phyloP scores from a whole-genome alignment of 495 filamentous ascomycete genomes.

The Chaetomium fimeti region DNA sequence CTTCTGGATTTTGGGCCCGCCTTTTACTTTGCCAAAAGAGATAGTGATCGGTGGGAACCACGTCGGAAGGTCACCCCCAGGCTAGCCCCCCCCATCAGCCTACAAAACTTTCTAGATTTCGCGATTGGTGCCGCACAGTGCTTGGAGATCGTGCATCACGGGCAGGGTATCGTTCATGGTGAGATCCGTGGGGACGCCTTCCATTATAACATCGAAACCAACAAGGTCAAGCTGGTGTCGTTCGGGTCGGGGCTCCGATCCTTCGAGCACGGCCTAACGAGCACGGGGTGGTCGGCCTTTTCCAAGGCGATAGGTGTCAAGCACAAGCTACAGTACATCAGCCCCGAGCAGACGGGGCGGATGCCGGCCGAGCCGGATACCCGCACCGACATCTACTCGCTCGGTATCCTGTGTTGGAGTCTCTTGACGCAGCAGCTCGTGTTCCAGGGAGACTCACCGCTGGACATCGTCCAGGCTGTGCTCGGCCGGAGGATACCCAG shows the following conservation, averaged over 20 bases:
- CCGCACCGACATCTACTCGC: slow-evolving; percentile 84
- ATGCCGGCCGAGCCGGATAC: slow-evolving; percentile 86
- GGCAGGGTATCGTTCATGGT: slow-evolving; percentile 76
- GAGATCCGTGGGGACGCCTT: slow-evolving; percentile 87
- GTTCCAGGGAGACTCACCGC: slow-evolving; percentile 72
- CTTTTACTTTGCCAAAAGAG: slow-evolving; percentile 56
- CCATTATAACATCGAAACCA: slow-evolving; percentile 67
- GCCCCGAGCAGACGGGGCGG: slow-evolving; percentile 86
- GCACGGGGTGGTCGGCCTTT: slow-evolving; percentile 77
- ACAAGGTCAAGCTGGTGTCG: slow-evolving; percentile 72
- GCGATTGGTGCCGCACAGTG: slow-evolving; percentile 83
- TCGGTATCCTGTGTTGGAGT: slow-evolving; percentile 83
- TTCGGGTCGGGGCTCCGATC: slow-evolving; percentile 80
- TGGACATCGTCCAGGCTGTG: slow-evolving; percentile 87
- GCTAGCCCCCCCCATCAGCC: slow-evolving; percentile 60
- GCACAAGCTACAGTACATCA: slow-evolving; percentile 83
- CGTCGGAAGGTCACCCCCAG: slow-evolving; percentile 37
- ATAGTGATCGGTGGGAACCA: slow-evolving; percentile 49
- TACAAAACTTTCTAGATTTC: slow-evolving; percentile 79
- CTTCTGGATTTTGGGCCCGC: slow-evolving; percentile 76
- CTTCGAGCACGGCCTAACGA: slow-evolving; percentile 83
- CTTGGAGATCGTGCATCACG: slow-evolving; percentile 81
- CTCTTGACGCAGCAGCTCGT: slow-evolving; percentile 74
- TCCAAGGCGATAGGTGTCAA: slow-evolving; percentile 76
- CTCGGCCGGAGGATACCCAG: slow-evolving; percentile 70